A percentile compares a stretch with the other conserved stretches of the same genome.
Conservation (phyloP, 495 filamentous ascomycete species). For the Lasiosphaeriaceae sp. region DNA sequence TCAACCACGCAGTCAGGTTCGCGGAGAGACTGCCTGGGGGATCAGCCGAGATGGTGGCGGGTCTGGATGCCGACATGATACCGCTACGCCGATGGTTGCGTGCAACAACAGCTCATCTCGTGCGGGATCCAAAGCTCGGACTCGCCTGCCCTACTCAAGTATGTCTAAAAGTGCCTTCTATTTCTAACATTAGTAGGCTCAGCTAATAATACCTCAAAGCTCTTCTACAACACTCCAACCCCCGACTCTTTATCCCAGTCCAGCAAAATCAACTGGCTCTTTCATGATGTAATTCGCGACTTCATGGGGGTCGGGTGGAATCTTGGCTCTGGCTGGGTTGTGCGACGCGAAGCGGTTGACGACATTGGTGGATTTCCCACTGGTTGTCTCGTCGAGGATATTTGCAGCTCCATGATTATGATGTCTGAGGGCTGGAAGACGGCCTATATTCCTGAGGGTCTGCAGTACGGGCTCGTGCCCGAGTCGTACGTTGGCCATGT, state of each 20-base stretch:
- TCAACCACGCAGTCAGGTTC: constrained; percentile 45
- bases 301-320: constrained; percentile 49
- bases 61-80: constrained; percentile 57
- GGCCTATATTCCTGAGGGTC: constrained; percentile 45
- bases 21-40: constrained; percentile 34
- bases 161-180: too few relatives aligned
- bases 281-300: constrained; percentile 45
- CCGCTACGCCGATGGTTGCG: constrained; percentile 52
- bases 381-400: constrained; percentile 50
- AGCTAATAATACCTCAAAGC: too few relatives aligned
- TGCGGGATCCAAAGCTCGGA: constrained; percentile 44
- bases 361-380: constrained; percentile 50
- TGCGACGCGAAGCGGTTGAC: constrained; percentile 46
- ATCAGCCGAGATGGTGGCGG: constrained; percentile 45
- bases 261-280: constrained; percentile 8
- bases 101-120: constrained; percentile 44
- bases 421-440: constrained; percentile 50
- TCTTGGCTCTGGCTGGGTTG: constrained; percentile 51
- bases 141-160: constrained; percentile 50
- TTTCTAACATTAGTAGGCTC: too few relatives aligned
- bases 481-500: constrained; percentile 45
- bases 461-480: constrained; percentile 51
- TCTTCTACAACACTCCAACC: constrained; percentile 52
- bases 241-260: constrained; percentile 47
- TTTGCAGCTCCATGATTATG: constrained; percentile 44